These are phyloP conservation scores for Ustilago nuda DNA, from an alignment of 1,284 basidiomycete genomes.

Conservation along the genomic window DNA sequence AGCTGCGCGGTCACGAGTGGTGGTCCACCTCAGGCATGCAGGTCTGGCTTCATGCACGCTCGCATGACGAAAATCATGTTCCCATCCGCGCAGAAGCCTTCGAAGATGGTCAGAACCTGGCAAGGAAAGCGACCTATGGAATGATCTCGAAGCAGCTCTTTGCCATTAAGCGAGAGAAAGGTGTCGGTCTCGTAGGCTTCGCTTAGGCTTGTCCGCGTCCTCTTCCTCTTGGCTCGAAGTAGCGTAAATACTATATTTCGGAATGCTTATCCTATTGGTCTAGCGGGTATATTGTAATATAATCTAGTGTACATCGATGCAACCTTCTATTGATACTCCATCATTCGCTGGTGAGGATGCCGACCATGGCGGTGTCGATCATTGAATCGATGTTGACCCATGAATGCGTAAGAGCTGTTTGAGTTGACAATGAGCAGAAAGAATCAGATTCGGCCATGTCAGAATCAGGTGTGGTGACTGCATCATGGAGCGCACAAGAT, in stretches of 20 bases:
- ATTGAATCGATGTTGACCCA: slow-evolving; percentile 97
- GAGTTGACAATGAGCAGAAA: not conserved
- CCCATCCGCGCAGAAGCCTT: slow-evolving; percentile 34
- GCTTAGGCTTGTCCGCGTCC: slow-evolving; percentile 10
- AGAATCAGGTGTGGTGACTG: not conserved
- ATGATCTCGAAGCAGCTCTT: slow-evolving; percentile 65
- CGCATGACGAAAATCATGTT: slow-evolving; percentile 31
- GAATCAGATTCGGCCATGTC: not conserved
- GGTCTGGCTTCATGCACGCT: slow-evolving; percentile 35
- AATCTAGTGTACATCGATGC: slow-evolving; percentile 14
- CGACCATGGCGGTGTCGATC: slow-evolving; percentile 90
- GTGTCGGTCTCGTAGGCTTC: slow-evolving; percentile 47
- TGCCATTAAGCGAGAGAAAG: slow-evolving; percentile 45
- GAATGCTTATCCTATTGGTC: slow-evolving; percentile 1
- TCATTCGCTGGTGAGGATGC: slow-evolving; percentile 74
- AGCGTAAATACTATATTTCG: no score
- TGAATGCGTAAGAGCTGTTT: slow-evolving; percentile 73
- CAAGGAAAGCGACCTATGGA: slow-evolving; percentile 63
- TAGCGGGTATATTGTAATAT: slow-evolving; percentile 15
- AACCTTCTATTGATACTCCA: not conserved
- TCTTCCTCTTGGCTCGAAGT: no score
- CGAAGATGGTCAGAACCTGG: slow-evolving; percentile 59
- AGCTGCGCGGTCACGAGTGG: slow-evolving; percentile 53
- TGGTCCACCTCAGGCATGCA: slow-evolving; percentile 54
- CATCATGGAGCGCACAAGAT: not conserved